Evolutionary conservation across 768 basidiomycete species (phyloP), one percentile per base, ranked within the genome.

Genomic region (Auricularia cornea): DNA sequence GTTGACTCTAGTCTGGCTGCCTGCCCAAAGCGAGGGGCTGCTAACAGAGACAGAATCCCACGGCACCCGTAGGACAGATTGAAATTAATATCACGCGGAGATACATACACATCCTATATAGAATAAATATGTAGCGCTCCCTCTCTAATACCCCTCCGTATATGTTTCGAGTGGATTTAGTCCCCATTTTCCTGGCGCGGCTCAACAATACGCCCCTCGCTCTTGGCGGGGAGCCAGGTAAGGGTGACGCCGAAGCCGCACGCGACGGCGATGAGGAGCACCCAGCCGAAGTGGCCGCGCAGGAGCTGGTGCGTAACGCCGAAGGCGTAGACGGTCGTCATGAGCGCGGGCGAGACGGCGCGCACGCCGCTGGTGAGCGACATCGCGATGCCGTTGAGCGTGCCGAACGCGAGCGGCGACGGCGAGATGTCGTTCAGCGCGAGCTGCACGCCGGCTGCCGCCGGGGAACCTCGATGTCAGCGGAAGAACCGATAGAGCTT

Each of bases 361-460:
- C 62, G 62, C 28, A 62, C 33, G 10, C 40, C 62, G 31, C 32
- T 56, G 33, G 29, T 31, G 11, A 62, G 54, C 20, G 62, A 62
- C 28, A 62, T 18, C 16, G 62, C 62, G 54, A 62, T 38, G 31
- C 62, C 62, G 38, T 62, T 62, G 12, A 62, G 51, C n/a, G 62
- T 62, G n/a, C 62, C 62, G 29, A 38, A 35, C 6, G 62, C 62
- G 56, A 57, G 32, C 14, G 62, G 54, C 30, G 23, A 33, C 1
- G 62, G 62, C 10, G 62, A 62, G 52, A 59, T 59, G 62, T 62
- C 62, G 62, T 62, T 62, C 35, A 62, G 38, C 33, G 54, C 62
- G 16, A 62, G 54, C 26, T 62, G 62, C 23, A 62, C 62, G 2
- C 32, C 62, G 54, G 62, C 62, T 62, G n/a, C n/a, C n/a, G n/a